A percentile compares a stretch with the other conserved stretches of the same genome.
phyloP scores from a whole-genome alignment of 371 early-diverging fungal genomes.

The Mortierella sp. region DNA sequence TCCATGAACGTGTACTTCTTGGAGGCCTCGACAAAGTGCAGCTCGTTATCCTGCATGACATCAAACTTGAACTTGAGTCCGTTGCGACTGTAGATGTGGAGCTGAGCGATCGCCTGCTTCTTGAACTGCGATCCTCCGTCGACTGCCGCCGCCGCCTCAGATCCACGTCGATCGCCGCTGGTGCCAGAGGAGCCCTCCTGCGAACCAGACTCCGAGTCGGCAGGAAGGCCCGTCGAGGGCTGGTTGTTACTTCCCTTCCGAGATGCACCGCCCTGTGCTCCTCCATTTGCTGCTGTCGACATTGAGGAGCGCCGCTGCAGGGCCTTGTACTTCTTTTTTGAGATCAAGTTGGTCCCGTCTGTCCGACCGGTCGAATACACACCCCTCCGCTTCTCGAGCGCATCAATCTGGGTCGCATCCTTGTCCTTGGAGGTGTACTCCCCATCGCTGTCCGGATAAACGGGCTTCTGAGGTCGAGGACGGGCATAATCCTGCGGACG shows the following conservation, averaged over 20 bases:
- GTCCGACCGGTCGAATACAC: conserved; percentile 45
- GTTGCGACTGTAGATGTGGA: conserved; percentile 54
- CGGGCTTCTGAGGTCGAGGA: neutral
- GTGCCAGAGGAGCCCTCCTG: neutral
- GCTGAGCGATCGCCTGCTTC: conserved; percentile 43
- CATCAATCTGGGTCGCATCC: conserved; percentile 25
- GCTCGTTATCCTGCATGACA: conserved; percentile 55
- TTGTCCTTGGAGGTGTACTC: conserved; percentile 55
- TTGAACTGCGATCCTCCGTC: conserved; percentile 33
- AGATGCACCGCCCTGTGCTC: neutral
- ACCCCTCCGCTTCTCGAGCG: conserved; percentile 31
- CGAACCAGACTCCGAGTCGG: neutral
- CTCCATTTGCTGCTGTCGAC: neutral
- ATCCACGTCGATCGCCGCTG: conserved; percentile 15
- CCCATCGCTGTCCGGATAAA: conserved; percentile 41
- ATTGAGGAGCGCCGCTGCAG: conserved; percentile 22
- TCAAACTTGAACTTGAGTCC: conserved; percentile 60
- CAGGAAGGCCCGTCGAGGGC: neutral
- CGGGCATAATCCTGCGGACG: conserved; percentile 11
- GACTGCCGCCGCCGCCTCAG: conserved; percentile 9
- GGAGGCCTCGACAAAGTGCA: conserved; percentile 55
- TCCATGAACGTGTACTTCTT: conserved; percentile 58
- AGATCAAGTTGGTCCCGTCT: conserved; percentile 40
- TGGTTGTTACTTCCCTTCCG: conserved; percentile 15
- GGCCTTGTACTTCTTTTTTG: conserved; percentile 40